Conservation (phyloP, 192 early-diverging fungal species). For the Gigaspora rosea region DNA sequence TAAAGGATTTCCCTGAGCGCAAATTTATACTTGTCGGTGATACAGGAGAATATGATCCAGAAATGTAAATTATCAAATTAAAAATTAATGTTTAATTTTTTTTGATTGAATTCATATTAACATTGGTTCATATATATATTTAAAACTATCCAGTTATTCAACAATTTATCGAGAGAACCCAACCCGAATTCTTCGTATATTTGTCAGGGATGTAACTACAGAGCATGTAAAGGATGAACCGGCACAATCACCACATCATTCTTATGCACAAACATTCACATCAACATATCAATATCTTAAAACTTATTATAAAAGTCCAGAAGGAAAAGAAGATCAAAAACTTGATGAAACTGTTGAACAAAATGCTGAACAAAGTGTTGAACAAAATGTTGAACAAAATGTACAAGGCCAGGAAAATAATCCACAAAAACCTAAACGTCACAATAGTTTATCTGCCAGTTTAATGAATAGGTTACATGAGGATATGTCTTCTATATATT, state of each 20-base stretch:
- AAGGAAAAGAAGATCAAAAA: not conserved
- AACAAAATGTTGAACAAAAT: not conserved
- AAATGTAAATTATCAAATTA: slow-evolving; percentile 58
- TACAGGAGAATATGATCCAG: slow-evolving; percentile 86
- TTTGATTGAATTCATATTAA: not conserved
- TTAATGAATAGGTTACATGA: not conserved
- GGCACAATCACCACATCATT: slow-evolving; percentile 19
- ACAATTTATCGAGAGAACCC: slow-evolving; percentile 64
- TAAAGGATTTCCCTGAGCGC: slow-evolving; percentile 73
- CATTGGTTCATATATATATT: not conserved
- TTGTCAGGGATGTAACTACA: slow-evolving; percentile 75
- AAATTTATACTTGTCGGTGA: slow-evolving; percentile 92
- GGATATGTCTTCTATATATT: not conserved
- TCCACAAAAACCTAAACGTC: not conserved
- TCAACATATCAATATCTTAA: not conserved
- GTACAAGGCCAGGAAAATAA: too few relatives aligned
- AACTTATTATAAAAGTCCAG: not conserved
- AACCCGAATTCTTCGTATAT: slow-evolving; percentile 76
- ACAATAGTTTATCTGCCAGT: not conserved
- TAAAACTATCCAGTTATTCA: slow-evolving; percentile 49
- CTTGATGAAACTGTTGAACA: not conserved
- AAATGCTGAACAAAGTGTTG: not conserved
- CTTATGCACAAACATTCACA: slow-evolving; percentile 5
- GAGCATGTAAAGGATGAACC: slow-evolving; percentile 28
- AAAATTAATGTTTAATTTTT: slow-evolving; percentile 4